Conservation (phyloP, 2,329 filamentous ascomycete species). For the Didymella keratinophila region DNA sequence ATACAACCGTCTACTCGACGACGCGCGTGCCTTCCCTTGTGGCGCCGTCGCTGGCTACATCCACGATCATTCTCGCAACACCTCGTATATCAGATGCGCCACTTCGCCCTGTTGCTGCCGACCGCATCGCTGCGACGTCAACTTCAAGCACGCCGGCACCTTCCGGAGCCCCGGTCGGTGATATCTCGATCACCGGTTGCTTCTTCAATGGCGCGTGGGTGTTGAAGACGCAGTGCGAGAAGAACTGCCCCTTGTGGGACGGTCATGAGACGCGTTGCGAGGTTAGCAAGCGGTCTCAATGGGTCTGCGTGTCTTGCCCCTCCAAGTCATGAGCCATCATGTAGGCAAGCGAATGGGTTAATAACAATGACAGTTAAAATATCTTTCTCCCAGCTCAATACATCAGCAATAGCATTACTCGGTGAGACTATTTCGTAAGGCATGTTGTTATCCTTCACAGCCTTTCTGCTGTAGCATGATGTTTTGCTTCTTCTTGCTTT, state of each 20-base stretch:
- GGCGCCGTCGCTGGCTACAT: background rate
- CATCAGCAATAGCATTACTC: too few relatives aligned
- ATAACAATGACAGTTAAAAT: too few relatives aligned
- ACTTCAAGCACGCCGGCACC: background rate
- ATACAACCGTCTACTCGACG: background rate
- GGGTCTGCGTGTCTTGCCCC: conserved; percentile 4
- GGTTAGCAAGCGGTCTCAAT: conserved; percentile 1
- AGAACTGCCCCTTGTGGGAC: background rate
- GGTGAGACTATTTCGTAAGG: too few relatives aligned
- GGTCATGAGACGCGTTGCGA: background rate
- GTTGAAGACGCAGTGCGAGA: conserved; percentile 1
- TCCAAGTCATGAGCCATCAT: background rate
- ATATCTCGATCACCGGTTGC: background rate
- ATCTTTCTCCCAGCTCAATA: too few relatives aligned
- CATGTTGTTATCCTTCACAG: too few relatives aligned
- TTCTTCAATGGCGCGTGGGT: conserved; percentile 1
- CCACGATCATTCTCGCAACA: conserved; percentile 1
- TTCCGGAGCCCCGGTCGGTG: background rate
- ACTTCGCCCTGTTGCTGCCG: background rate
- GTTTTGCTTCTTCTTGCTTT: background rate
- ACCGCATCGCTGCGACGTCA: background rate
- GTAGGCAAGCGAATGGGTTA: too few relatives aligned
- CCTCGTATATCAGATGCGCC: background rate
- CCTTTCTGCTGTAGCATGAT: too few relatives aligned
- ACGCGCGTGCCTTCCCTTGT: background rate